A percentile compares a stretch with the other conserved stretches of the same genome.
These are phyloP conservation scores for Clavulina sp. DNA, from an alignment of 768 basidiomycete species.

Conservation along the genomic window DNA sequence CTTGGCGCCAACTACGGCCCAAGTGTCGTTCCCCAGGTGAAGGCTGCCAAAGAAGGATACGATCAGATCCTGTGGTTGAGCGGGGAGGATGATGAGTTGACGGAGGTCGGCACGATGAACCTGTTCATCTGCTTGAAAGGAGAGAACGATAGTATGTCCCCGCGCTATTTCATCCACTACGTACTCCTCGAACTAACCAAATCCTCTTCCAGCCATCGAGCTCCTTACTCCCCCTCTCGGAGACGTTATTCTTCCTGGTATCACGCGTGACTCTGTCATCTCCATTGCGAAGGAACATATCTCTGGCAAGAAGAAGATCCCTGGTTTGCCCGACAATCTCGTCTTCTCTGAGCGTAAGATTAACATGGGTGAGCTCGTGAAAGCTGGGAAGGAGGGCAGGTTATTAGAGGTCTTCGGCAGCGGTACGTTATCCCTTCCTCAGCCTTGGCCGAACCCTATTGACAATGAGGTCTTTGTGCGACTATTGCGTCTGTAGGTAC, in stretches of 20 bases:
- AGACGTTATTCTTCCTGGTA: conserved; percentile 82
- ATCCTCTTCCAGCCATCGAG: conserved; percentile 38
- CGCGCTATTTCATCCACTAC: background rate
- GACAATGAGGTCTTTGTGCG: too few species aligned
- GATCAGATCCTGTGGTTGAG: conserved; percentile 66
- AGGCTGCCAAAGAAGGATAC: conserved; percentile 50
- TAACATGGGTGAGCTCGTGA: conserved; percentile 32
- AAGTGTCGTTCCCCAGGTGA: conserved; percentile 42
- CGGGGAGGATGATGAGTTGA: conserved; percentile 33
- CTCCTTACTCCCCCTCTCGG: conserved; percentile 78
- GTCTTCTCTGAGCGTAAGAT: conserved; percentile 39
- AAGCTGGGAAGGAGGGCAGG: conserved; percentile 33
- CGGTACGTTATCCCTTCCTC: conserved; percentile 26
- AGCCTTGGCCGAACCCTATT: background rate
- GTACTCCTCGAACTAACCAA: background rate
- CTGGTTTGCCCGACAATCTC: conserved; percentile 28
- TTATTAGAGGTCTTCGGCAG: conserved; percentile 73
- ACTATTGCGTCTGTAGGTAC: conserved; percentile 24
- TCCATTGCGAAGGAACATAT: conserved; percentile 45
- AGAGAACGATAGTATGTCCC: conserved; percentile 35
- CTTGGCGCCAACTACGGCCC: conserved; percentile 51
- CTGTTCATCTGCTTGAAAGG: conserved; percentile 37
- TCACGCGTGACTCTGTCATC: conserved; percentile 77
- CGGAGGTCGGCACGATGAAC: conserved; percentile 62
- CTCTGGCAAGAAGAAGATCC: conserved; percentile 22